phyloP scores from a whole-genome alignment of 2,329 filamentous ascomycete species.

The Fusarium gaditjirri region DNA sequence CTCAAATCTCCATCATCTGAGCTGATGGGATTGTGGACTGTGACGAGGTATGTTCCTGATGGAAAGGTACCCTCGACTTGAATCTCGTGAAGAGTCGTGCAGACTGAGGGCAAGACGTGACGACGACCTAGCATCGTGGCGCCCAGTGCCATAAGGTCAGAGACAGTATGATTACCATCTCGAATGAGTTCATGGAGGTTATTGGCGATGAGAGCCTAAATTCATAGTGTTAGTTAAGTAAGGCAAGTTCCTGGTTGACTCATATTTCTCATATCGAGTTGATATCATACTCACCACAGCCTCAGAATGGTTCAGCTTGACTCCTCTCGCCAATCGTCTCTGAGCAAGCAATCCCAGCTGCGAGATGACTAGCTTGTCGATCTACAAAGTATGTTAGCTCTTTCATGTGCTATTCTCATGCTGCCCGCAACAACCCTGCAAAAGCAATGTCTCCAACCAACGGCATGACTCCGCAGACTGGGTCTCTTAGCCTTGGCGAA shows the following conservation, averaged over 20 bases:
- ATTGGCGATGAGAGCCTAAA: slow-evolving; percentile 81
- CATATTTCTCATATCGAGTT: not conserved
- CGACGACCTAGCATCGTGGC: slow-evolving; percentile 92
- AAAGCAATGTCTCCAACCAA: slow-evolving; percentile 25
- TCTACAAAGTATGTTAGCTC: slow-evolving; percentile 59
- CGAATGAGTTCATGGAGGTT: slow-evolving; percentile 96
- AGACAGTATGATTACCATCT: slow-evolving; percentile 92
- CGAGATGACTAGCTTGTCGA: slow-evolving; percentile 95
- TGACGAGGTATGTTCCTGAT: slow-evolving; percentile 91
- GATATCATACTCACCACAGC: slow-evolving; percentile 70
- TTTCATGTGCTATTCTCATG: not conserved
- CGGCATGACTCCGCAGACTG: slow-evolving; percentile 19
- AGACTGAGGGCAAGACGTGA: slow-evolving; percentile 87
- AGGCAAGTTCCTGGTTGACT: not conserved
- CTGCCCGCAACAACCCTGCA: slow-evolving; percentile 30
- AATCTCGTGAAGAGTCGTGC: slow-evolving; percentile 81
- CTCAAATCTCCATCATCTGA: slow-evolving; percentile 86
- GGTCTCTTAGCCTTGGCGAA: slow-evolving; percentile 19
- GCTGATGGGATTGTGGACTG: slow-evolving; percentile 89
- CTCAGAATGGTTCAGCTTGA: slow-evolving; percentile 90
- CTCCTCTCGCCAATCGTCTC: slow-evolving; percentile 84
- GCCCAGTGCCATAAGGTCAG: slow-evolving; percentile 92
- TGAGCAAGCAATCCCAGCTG: slow-evolving; percentile 90
- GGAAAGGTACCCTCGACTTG: slow-evolving; percentile 96
- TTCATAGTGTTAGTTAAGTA: slow-evolving; percentile 11